A percentile compares a stretch with the other conserved stretches of the same genome.
phyloP scores from a whole-genome alignment of 805 yeast species.

The Candida oleophila region DNA sequence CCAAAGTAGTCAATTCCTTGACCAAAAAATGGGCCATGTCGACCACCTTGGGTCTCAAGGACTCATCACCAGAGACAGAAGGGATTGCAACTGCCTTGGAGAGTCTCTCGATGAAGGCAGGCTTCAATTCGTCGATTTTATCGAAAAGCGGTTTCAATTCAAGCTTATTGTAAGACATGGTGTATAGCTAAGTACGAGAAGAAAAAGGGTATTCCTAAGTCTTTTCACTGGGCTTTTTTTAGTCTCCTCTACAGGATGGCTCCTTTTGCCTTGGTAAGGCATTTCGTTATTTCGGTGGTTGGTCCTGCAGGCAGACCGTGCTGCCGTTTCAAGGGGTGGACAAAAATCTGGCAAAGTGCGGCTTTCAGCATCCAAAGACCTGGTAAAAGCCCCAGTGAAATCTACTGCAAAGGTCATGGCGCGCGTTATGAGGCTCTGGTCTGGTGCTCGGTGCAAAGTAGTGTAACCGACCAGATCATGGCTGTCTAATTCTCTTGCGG shows the following conservation, averaged over 20 bases:
- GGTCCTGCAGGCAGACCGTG: not conserved
- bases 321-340: not conserved
- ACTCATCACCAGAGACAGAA: constrained; percentile 90
- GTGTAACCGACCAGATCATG: too few relatives aligned
- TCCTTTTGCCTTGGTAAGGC: not conserved
- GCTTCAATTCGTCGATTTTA: constrained; percentile 73
- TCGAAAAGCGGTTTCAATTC: constrained; percentile 48
- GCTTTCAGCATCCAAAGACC: not conserved
- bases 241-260: not conserved
- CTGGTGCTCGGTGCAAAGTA: too few relatives aligned
- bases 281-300: not conserved
- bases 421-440: too few relatives aligned
- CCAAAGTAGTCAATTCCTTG: constrained; percentile 65
- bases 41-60: constrained; percentile 83
- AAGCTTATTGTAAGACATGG: constrained; percentile 41
- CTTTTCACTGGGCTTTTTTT: not conserved
- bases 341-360: not conserved
- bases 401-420: too few relatives aligned
- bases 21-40: constrained; percentile 85
- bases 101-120: constrained; percentile 69
- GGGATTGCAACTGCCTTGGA: constrained; percentile 89
- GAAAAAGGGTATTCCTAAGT: not conserved
- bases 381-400: too few relatives aligned
- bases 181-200: constrained; percentile 5
- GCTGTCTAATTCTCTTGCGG: too few relatives aligned